phyloP scores from a whole-genome alignment of 495 filamentous ascomycete genomes.

The Saxophila tyrrhenica region DNA sequence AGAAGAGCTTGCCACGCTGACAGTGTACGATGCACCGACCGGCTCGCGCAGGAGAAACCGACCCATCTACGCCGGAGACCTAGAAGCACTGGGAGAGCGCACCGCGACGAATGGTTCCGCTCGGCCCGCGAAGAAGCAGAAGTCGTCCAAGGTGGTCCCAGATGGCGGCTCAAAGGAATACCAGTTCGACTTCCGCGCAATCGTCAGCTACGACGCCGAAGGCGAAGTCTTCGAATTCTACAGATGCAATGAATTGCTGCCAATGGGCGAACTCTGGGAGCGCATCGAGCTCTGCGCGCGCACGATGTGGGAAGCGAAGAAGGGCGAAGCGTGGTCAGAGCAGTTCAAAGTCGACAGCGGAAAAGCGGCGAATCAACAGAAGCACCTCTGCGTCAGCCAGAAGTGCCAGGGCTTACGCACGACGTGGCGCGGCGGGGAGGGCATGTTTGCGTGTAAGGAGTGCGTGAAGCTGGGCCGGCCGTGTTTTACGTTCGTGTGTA shows the following conservation, averaged over 20 bases:
- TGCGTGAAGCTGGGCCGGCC: constrained; percentile 4
- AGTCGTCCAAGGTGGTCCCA: background rate
- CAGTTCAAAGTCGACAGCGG: background rate
- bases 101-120: too few species aligned
- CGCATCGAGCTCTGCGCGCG: background rate
- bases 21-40: background rate
- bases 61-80: background rate
- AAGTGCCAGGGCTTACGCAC: background rate
- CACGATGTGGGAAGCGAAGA: background rate
- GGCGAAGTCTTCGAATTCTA: background rate
- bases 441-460: constrained; percentile 5
- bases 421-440: constrained; percentile 4
- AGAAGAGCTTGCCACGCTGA: background rate
- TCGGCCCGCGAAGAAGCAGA: background rate
- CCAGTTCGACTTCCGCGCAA: background rate
- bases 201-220: background rate
- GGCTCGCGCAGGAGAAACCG: background rate
- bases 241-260: background rate
- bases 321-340: background rate
- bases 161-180: too few species aligned
- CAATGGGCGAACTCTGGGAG: background rate
- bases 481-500: constrained; percentile 5
- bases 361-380: background rate
- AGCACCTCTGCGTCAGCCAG: constrained; percentile 4
- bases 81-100: too few species aligned